Evolutionary conservation across 2,329 filamentous ascomycete genomes (phyloP).

Genomic region (Simplicillium sp.): DNA sequence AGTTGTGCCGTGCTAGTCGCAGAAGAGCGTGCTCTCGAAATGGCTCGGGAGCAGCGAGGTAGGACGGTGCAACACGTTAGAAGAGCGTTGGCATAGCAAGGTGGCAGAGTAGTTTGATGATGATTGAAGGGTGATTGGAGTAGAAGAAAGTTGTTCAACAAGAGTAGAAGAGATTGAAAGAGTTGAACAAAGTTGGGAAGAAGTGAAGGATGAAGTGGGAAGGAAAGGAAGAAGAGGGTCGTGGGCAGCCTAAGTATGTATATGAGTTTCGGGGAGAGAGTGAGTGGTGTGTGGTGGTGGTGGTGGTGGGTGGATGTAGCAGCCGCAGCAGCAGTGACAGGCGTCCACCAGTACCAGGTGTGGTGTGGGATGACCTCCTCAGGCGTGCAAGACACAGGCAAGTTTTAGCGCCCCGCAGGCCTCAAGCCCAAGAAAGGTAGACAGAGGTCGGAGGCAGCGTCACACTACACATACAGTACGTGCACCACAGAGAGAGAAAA

Average conservation of each 20-base stretch:
- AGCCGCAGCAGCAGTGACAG: not conserved
- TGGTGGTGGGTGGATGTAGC: not conserved
- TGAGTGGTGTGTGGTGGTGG: conserved; percentile 1
- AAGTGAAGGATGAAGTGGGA: conserved; percentile 1
- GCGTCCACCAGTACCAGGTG: not conserved
- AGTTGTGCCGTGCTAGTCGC: no score
- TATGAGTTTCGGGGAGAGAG: not conserved
- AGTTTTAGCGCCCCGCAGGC: conserved; percentile 3
- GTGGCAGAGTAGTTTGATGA: not conserved
- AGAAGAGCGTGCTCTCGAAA: no score
- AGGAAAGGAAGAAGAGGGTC: conserved; percentile 2
- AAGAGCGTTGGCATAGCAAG: conserved; percentile 1
- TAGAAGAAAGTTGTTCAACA: not conserved
- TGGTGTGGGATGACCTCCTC: not conserved
- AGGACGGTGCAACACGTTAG: no score
- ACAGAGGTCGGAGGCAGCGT: no score
- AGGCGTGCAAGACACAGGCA: conserved; percentile 1
- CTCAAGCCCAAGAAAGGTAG: no score
- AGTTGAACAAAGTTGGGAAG: not conserved
- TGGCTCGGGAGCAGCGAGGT: no score
- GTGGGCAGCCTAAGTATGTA: conserved; percentile 5
- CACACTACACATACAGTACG: no score
- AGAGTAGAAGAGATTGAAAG: not conserved
- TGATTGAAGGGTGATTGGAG: not conserved
- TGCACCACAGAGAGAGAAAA: no score